Evolutionary conservation across 2,329 filamentous ascomycete species (phyloP), one percentile per base, ranked within the genome.

Genomic region (Claviceps quebecensis): DNA sequence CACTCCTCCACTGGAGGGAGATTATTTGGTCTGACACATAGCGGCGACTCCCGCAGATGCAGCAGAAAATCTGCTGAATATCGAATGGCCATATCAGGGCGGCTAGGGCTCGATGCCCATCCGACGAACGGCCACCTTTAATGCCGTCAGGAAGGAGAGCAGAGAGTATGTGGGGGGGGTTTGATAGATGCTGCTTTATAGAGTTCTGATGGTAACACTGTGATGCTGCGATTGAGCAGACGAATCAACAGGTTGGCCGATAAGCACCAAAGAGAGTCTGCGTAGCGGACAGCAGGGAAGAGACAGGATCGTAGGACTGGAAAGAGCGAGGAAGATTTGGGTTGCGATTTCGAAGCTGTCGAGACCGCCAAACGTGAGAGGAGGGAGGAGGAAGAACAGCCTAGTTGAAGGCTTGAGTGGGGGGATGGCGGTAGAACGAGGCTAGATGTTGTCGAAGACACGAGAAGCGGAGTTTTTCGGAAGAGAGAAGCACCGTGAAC

Each of bases 1-100:
- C 90, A 97, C 73, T 95, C 87, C 71, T 95, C 88, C 56, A 84
- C 78, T 26, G 88, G 85, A 57, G 89, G 90, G 45, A 96, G 76
- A 56, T 76, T 78, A 56, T 83, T 73, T 46, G 91, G 91, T 69
- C 87, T 94, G 60, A 77, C 72, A 63, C 89, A 89, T 66, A 95
- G 74, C 57, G 89, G 89, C 57, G 91, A 96, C 54, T 84, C 75
- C 68, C 84, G 80, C 61, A 97, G 73, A 65, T 77, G 75, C 61
- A 88, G 73, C 59, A 97, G 75, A 69, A 86, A 77, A 57, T 90
- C 86, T 67, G 79, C 75, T 56, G 85, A 78, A 68, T 96, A 96
- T 73, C 80, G 78, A 63, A 73, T 66, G 63, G 73, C 70, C 75
- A 79, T 79, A 56, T 61, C 66, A 60, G 58, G 57, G 56, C 57